Conservation (phyloP, 345 rosid genomes). For the Mercurialis annua region DNA sequence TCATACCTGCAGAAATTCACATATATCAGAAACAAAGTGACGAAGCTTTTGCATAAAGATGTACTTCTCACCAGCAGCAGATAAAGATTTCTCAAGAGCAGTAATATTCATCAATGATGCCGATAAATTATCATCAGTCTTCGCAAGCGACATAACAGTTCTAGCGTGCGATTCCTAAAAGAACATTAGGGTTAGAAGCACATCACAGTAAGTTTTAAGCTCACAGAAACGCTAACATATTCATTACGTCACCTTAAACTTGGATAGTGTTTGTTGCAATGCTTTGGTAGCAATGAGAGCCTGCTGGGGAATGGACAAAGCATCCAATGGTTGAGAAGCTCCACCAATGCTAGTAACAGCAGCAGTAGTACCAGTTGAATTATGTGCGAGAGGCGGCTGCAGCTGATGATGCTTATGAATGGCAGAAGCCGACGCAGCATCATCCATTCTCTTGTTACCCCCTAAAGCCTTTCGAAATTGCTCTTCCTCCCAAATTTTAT, state of each 20-base stretch:
- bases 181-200: conserved; percentile 1
- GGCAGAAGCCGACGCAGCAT: conserved; percentile 4
- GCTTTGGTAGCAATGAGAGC: conserved; percentile 76
- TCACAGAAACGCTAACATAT: neutral
- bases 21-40: conserved; percentile 87
- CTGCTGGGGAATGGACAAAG: conserved; percentile 62
- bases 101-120: conserved; percentile 71
- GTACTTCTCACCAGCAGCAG: conserved; percentile 97
- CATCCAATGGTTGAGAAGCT: conserved; percentile 46
- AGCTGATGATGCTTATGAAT: too few species aligned
- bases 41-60: conserved; percentile 98
- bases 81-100: conserved; percentile 65
- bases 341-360: conserved; percentile 54
- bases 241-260: conserved; percentile 59
- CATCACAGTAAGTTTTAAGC: neutral
- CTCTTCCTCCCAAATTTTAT: conserved; percentile 90
- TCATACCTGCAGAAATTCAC: conserved; percentile 97
- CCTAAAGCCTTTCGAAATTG: conserved; percentile 85
- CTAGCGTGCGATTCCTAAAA: conserved; percentile 75
- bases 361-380: conserved; percentile 23
- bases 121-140: conserved; percentile 83
- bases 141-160: conserved; percentile 55
- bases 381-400: too few species aligned
- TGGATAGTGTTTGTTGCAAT: conserved; percentile 47
- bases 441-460: conserved; percentile 83